These are phyloP conservation scores for Pythium dissimile DNA, from an alignment of 352 stramenopile species.

Conservation along the genomic window DNA sequence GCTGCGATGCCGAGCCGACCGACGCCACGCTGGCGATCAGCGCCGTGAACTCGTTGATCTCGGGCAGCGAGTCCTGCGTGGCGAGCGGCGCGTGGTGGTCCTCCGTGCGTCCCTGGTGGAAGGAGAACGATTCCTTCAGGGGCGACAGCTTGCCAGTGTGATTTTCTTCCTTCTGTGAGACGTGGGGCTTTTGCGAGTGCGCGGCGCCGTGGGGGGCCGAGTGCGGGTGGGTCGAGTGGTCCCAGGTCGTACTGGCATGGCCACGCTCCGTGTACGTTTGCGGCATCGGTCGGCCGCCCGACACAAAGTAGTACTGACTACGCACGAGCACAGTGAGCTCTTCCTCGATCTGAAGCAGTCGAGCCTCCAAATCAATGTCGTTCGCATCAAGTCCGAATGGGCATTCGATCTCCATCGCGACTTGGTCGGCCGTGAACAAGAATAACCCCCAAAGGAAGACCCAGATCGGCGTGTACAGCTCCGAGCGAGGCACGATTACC, in stretches of 20 bases:
- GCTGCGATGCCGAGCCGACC: not conserved
- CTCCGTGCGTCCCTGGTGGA: slow-evolving; percentile 64
- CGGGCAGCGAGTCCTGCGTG: slow-evolving; percentile 49
- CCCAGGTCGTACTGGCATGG: slow-evolving; percentile 5
- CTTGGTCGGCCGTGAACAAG: slow-evolving; percentile 78
- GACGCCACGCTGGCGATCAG: slow-evolving; percentile 34
- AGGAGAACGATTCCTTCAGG: slow-evolving; percentile 44
- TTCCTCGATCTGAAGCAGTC: slow-evolving; percentile 75
- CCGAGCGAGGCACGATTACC: slow-evolving; percentile 75
- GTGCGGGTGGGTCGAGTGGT: slow-evolving; percentile 9
- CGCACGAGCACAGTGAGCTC: slow-evolving; percentile 77
- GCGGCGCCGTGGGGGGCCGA: not conserved
- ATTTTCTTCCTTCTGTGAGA: not conserved
- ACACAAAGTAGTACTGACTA: slow-evolving; percentile 81
- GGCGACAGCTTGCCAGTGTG: not conserved
- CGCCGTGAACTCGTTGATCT: slow-evolving; percentile 73
- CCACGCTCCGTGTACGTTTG: slow-evolving; percentile 12
- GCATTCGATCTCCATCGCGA: slow-evolving; percentile 83
- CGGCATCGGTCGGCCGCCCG: slow-evolving; percentile 35
- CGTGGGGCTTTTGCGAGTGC: not conserved
- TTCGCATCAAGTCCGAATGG: slow-evolving; percentile 78
- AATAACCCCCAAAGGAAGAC: slow-evolving; percentile 80
- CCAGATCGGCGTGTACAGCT: slow-evolving; percentile 72
- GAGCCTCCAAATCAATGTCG: slow-evolving; percentile 75
- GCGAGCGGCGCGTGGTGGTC: slow-evolving; percentile 30